These are phyloP conservation scores for Geoglossum glabrum DNA, from an alignment of 495 filamentous ascomycete species.

Conservation along the genomic window DNA sequence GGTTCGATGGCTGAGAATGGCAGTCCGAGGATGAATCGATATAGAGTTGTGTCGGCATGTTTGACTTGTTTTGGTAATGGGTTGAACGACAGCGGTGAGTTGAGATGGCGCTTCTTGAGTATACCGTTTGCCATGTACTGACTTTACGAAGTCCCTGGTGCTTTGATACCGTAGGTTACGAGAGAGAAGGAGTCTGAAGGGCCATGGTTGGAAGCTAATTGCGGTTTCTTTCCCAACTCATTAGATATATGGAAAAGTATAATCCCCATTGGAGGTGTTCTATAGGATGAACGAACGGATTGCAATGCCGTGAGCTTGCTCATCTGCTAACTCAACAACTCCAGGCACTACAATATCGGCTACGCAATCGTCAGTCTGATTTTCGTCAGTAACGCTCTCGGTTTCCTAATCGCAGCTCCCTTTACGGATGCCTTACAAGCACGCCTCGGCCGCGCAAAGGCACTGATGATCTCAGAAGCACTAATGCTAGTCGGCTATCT, in stretches of 20 bases:
- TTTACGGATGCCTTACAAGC: slow-evolving; percentile 34
- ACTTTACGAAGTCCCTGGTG: not conserved
- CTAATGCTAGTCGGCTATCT: slow-evolving; percentile 35
- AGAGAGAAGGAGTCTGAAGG: not conserved
- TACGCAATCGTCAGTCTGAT: slow-evolving; percentile 60
- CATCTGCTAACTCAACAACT: not conserved
- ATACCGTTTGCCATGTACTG: not conserved
- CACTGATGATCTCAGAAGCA: slow-evolving; percentile 33
- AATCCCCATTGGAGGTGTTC: not conserved
- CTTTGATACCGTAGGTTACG: slow-evolving; percentile 1
- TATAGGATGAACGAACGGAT: not conserved
- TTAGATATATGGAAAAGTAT: slow-evolving; percentile 6
- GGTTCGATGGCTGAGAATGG: no score
- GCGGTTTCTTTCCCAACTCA: not conserved
- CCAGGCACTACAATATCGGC: slow-evolving; percentile 38
- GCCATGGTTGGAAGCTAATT: not conserved
- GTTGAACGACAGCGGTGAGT: slow-evolving; percentile 4
- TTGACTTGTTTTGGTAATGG: not conserved
- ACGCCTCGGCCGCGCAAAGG: slow-evolving; percentile 40
- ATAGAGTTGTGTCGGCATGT: not conserved
- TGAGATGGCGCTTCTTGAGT: not conserved
- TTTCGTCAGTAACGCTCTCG: slow-evolving; percentile 58
- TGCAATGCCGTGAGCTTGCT: not conserved
- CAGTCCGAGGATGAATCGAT: slow-evolving; percentile 5
- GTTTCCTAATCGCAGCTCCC: slow-evolving; percentile 54